Evolutionary conservation across 768 basidiomycete species (phyloP), one percentile per base, ranked within the genome.

Genomic region (Strobilomyces dryophilus): DNA sequence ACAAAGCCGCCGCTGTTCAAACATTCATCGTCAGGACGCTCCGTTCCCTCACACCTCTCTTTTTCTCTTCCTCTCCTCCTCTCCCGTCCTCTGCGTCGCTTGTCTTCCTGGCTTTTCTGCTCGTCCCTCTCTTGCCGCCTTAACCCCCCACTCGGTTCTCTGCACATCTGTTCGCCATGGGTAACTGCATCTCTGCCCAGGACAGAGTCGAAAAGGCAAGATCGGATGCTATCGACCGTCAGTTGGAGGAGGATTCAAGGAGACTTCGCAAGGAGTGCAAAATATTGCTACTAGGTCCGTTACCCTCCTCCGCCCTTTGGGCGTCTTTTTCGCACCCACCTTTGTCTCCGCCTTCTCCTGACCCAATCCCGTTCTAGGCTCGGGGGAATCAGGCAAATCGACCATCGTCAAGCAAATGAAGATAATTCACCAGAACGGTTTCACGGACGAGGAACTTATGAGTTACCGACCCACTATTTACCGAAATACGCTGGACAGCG

Each of bases 361-460:
- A 42, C 32, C 24, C 17, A 0, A 43, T 51, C 26, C 6, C 29
- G 18, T 26, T n/a, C 14, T 61, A 95, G 94, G 95, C 51, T 94
- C 93, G 14, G 92, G 95, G 62, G 93, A 95, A 74, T 91, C 89
- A 1, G 95, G 95, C 7, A 98, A 98, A 73, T 86, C 84, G 5
- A 98, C 95, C 0, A 92, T 98, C 58, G 93, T 97, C 34, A 98
- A 98, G 68, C 95, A 98, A 71, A 97, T 98, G 94, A 97, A 95
- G 78, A 95, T 98, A 53, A 94, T 98, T 45, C 90, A 98, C 68
- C 90, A 95, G 68, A 84, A 86, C 56, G 95, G 95, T 12, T 98
- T 93, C 72, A 81, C 85, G 3, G 70, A 72, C 8, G 80, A 87
- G 0, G 93, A 97, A 67, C 81, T 92, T 26, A 76, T 85, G 54